Conservation (phyloP, 306 rosid genomes). For the Ormosia emarginata region DNA sequence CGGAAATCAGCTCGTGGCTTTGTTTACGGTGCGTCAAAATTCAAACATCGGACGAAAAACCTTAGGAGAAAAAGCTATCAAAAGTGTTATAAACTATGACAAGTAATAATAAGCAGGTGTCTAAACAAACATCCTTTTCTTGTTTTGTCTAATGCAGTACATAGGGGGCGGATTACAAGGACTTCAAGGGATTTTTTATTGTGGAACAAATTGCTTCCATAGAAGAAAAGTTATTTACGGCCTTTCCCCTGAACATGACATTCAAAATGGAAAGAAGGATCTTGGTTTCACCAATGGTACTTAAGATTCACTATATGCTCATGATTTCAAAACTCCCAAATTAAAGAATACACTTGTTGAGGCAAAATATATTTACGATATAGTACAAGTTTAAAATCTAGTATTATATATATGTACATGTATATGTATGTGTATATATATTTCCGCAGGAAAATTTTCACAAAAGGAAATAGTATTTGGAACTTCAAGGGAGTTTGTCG, state of each 20-base stretch:
- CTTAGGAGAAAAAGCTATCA: too few species aligned
- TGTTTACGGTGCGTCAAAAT: slow-evolving; percentile 19
- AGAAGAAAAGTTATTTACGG: slow-evolving; percentile 61
- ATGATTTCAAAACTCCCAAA: neutral
- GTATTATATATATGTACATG: neutral
- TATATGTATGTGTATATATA: too few species aligned
- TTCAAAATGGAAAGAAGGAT: neutral
- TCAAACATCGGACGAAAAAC: neutral
- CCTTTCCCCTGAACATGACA: slow-evolving; percentile 10
- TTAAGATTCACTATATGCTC: neutral
- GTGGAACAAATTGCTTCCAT: slow-evolving; percentile 50
- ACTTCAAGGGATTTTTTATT: slow-evolving; percentile 46
- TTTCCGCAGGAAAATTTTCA: slow-evolving; percentile 19
- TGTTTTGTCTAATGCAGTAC: slow-evolving; percentile 22
- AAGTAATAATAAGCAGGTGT: neutral
- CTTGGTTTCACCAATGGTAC: neutral
- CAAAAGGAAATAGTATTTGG: slow-evolving; percentile 38
- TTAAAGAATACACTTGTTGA: neutral
- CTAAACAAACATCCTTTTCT: too few species aligned
- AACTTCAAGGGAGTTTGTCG: slow-evolving; percentile 33
- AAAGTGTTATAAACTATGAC: neutral
- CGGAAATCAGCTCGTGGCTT: slow-evolving; percentile 42
- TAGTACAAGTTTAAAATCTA: neutral
- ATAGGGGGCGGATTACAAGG: slow-evolving; percentile 32
- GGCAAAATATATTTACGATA: neutral